These are phyloP conservation scores for Omphalea diandra DNA, from an alignment of 441 rosid genomes.

Conservation along the genomic window DNA sequence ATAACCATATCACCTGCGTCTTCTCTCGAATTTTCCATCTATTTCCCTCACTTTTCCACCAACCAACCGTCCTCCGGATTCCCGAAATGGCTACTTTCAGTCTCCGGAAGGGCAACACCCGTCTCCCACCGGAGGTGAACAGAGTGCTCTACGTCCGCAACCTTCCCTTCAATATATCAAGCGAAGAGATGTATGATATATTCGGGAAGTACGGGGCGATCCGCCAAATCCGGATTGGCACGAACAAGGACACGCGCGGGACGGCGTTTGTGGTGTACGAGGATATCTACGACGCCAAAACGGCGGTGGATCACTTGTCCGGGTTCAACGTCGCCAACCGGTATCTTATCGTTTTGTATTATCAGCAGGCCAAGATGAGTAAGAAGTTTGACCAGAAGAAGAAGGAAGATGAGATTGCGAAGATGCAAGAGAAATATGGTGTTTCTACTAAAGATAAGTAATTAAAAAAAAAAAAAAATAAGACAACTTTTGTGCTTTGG, in stretches of 20 bases:
- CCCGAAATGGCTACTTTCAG: conserved; percentile 76
- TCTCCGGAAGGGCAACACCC: conserved; percentile 80
- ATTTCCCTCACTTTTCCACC: conserved; percentile 18
- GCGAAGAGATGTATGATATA: conserved; percentile 99
- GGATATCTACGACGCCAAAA: conserved; percentile 95
- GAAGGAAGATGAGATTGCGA: conserved; percentile 84
- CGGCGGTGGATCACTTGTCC: conserved; percentile 94
- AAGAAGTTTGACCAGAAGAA: conserved; percentile 97
- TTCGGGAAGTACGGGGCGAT: conserved; percentile 96
- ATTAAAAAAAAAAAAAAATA: no score
- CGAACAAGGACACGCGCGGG: conserved; percentile 83
- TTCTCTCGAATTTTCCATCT: neutral
- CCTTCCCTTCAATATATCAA: conserved; percentile 93
- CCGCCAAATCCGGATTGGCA: conserved; percentile 90
- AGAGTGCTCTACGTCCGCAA: conserved; percentile 91
- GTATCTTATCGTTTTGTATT: conserved; percentile 81
- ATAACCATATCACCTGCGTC: no score
- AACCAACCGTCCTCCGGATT: conserved; percentile 14
- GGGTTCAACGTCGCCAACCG: conserved; percentile 97
- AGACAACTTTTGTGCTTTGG: neutral
- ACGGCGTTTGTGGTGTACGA: conserved; percentile 94
- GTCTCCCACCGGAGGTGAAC: conserved; percentile 94
- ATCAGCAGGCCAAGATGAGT: conserved; percentile 96
- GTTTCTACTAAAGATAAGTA: conserved; percentile 90
- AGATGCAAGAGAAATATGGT: conserved; percentile 96